Evolutionary conservation across 2,329 filamentous ascomycete species (phyloP), one percentile per base, ranked within the genome.

Genomic region (Xylariaceae sp.): DNA sequence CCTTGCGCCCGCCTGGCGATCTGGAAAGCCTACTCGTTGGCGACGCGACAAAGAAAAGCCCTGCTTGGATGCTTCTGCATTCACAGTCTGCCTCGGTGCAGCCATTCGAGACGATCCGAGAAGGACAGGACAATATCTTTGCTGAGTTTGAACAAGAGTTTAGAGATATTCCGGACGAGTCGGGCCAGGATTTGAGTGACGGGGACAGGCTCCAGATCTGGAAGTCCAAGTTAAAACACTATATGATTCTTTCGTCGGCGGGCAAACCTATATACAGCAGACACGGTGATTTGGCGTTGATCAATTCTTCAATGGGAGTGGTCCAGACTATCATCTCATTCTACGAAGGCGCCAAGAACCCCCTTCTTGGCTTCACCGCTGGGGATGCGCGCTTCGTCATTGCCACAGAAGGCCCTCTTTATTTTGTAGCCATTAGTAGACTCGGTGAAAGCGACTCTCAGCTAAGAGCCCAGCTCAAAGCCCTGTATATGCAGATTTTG

Each of bases 271-370:
- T 99, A 46, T 99, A 92, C 78, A 97, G 91, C 66, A 83, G 95
- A 46, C 92, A 99, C 68, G 94, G 95, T 39, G 90, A 96, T 63
- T 80, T 95, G 61, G 85, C 87, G 51, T 76, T 97, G 41, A 90
- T 97, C 67, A 96, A 95, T 64, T 88, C 88, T 47, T 96, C 94
- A 64, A 92, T 97, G 69, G 94, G 94, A 39, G 87, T 99, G 16
- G 86, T 96, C 1, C 94, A 97, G 69, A 99, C 94, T 41, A 92
- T 99, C 63, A 96, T 99, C 58, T 97, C 94, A 1, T 96, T 96
- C 68, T 97, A 95, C 67, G 87, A 96, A 68, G 85, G 85, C 43
- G 81, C 86, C 8, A 81, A 87, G 52, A 89, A 96, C 67, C 83
- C 81, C 0, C 77, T 99, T 10, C 82, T 83, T 60, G 87, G 87